Percentiles rank a stretch among this genome's conserved stretches.
phyloP scores from a whole-genome alignment of 306 rosid genomes.

The Prosopis cineraria region DNA sequence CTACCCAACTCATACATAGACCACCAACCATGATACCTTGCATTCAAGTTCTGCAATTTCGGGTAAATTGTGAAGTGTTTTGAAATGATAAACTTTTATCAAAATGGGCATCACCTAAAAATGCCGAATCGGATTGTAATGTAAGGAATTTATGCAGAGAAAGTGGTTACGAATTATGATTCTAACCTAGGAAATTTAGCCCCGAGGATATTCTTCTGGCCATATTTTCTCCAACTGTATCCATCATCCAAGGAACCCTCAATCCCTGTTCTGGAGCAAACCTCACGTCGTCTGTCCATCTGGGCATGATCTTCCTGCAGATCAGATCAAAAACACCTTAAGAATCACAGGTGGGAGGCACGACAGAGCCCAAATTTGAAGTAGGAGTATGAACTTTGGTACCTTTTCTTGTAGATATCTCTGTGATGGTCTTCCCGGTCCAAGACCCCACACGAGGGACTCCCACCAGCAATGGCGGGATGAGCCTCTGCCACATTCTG shows the following conservation, averaged over 20 bases:
- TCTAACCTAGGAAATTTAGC: conserved; percentile 76
- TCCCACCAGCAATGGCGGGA: conserved; percentile 41
- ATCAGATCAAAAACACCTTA: conserved; percentile 16
- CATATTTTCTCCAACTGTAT: conserved; percentile 92
- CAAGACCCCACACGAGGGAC: conserved; percentile 49
- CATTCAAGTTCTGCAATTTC: conserved; percentile 17
- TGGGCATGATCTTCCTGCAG: conserved; percentile 60
- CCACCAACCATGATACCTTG: conserved; percentile 4
- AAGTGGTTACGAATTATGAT: background rate
- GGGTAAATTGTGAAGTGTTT: background rate
- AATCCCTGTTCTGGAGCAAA: conserved; percentile 42
- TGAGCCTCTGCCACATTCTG: conserved; percentile 35
- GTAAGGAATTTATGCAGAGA: background rate
- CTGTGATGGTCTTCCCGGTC: conserved; percentile 49
- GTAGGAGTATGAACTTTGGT: background rate
- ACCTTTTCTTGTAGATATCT: conserved; percentile 71
- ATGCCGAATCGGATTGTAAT: background rate
- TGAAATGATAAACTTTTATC: background rate
- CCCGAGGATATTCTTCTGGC: conserved; percentile 88
- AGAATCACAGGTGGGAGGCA: background rate
- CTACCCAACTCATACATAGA: background rate
- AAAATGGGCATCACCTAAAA: background rate
- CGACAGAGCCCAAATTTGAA: background rate
- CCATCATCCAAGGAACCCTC: conserved; percentile 67
- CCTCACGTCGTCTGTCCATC: conserved; percentile 64